Conservation (phyloP, 176 grass and related monocot genomes). For the Triticum dicoccoides region DNA sequence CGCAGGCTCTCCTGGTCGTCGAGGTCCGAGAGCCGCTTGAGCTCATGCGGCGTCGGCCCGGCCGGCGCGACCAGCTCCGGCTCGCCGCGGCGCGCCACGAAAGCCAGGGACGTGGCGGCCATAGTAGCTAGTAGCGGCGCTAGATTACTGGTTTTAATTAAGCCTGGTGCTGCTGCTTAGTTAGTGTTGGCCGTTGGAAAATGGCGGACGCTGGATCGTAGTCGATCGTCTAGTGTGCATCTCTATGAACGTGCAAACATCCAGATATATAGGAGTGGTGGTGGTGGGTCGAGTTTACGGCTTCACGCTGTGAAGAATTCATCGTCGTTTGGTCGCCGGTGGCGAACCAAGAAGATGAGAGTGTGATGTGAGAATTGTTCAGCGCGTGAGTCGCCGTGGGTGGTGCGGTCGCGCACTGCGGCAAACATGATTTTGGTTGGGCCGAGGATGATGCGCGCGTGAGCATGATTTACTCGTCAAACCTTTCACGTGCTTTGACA, state of each 20-base stretch:
- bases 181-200: not conserved
- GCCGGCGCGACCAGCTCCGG: slow-evolving; percentile 28
- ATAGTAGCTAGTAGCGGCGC: not conserved
- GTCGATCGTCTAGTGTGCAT: not conserved
- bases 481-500: too few relatives aligned
- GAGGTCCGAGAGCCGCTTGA: slow-evolving; percentile 43
- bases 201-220: not conserved
- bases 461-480: too few relatives aligned
- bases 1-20: slow-evolving; percentile 45
- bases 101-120: slow-evolving; percentile 9
- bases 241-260: not conserved
- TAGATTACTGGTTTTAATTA: not conserved
- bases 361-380: not conserved
- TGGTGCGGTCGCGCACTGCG: not conserved
- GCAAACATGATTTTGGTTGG: too few relatives aligned
- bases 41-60: slow-evolving; percentile 22
- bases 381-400: too few relatives aligned
- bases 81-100: slow-evolving; percentile 15
- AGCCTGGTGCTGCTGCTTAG: not conserved
- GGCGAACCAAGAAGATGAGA: not conserved
- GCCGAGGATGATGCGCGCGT: too few relatives aligned
- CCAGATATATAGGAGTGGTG: not conserved
- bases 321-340: not conserved
- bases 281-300: not conserved
- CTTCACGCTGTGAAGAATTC: not conserved